phyloP scores from a whole-genome alignment of 208 protist genomes.

The Lotmaria passim region DNA sequence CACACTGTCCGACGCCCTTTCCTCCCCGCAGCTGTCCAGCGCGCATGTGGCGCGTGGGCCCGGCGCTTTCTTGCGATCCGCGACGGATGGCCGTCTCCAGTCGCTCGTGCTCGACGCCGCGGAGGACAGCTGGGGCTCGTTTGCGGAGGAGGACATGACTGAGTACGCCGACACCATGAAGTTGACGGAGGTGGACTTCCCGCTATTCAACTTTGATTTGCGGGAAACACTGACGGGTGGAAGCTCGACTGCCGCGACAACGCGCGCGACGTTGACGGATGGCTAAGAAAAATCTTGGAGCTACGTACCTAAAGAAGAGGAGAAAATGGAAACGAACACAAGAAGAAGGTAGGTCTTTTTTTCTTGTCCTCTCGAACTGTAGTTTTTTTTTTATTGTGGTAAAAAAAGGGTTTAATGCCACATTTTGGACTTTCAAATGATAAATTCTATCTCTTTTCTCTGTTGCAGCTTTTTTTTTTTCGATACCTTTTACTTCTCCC shows the following conservation, averaged over 20 bases:
- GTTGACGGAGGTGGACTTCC: conserved; percentile 13
- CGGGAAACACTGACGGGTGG: conserved; percentile 2
- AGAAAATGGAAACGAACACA: not conserved
- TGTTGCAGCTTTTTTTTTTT: conserved; percentile 12
- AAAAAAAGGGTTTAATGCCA: too few relatives aligned
- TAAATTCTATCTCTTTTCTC: too few relatives aligned
- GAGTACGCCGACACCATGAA: conserved; percentile 20
- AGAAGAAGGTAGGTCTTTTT: not conserved
- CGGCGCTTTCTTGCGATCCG: not conserved
- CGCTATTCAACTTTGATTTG: conserved; percentile 17
- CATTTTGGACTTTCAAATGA: too few relatives aligned
- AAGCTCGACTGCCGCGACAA: not conserved
- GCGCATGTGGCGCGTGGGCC: not conserved
- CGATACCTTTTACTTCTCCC: not conserved
- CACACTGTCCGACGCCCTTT: conserved; percentile 8
- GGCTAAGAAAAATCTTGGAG: conserved; percentile 1
- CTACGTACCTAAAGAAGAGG: not conserved
- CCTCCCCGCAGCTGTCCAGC: conserved; percentile 26
- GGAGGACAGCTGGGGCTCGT: conserved; percentile 23
- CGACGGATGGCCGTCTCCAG: not conserved
- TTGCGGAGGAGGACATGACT: conserved; percentile 16
- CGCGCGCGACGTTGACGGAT: conserved; percentile 14
- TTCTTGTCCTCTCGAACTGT: conserved; percentile 15
- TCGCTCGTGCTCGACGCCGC: conserved; percentile 17
- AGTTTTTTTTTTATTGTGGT: conserved; percentile 15